These are phyloP conservation scores for Fusarium citri DNA, from an alignment of 2,329 filamentous ascomycete genomes.

Conservation along the genomic window DNA sequence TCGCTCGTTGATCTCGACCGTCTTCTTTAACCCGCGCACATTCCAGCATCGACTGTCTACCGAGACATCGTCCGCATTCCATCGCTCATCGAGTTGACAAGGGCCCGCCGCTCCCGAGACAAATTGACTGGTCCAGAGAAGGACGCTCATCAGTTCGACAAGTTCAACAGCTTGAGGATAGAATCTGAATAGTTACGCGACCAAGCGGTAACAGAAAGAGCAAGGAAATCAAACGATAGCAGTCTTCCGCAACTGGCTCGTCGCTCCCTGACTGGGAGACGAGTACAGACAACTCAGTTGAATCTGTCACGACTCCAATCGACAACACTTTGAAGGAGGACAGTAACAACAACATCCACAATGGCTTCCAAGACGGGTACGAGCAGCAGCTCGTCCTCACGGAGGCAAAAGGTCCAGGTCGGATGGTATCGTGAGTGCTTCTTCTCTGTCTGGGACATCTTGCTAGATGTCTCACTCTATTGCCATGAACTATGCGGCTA, in stretches of 20 bases:
- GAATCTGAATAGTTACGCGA: slow-evolving; percentile 8
- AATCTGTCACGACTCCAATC: slow-evolving; percentile 23
- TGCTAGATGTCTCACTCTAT: slow-evolving; percentile 33
- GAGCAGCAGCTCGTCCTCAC: slow-evolving; percentile 43
- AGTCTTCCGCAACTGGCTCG: slow-evolving; percentile 33
- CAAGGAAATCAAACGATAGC: slow-evolving; percentile 18
- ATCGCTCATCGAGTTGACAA: slow-evolving; percentile 13
- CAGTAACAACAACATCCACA: slow-evolving; percentile 31
- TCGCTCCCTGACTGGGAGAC: slow-evolving; percentile 45
- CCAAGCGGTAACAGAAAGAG: slow-evolving; percentile 27
- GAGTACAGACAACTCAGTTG: slow-evolving; percentile 35
- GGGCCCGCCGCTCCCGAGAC: slow-evolving; percentile 33
- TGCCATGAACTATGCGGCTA: slow-evolving; percentile 22
- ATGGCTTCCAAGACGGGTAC: slow-evolving; percentile 44
- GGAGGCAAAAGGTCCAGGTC: slow-evolving; percentile 56
- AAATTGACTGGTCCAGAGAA: slow-evolving; percentile 26
- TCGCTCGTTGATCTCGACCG: slow-evolving; percentile 43
- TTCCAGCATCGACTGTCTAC: slow-evolving; percentile 38
- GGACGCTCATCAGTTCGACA: slow-evolving; percentile 8
- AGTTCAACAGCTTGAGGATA: slow-evolving; percentile 4
- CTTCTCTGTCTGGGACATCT: neutral
- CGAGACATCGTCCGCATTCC: slow-evolving; percentile 43
- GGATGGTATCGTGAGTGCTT: slow-evolving; percentile 62
- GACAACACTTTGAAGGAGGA: slow-evolving; percentile 28
- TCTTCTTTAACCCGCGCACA: slow-evolving; percentile 34